phyloP scores from a whole-genome alignment of 2,329 filamentous ascomycete species.

The Rasamsonia emersonii region DNA sequence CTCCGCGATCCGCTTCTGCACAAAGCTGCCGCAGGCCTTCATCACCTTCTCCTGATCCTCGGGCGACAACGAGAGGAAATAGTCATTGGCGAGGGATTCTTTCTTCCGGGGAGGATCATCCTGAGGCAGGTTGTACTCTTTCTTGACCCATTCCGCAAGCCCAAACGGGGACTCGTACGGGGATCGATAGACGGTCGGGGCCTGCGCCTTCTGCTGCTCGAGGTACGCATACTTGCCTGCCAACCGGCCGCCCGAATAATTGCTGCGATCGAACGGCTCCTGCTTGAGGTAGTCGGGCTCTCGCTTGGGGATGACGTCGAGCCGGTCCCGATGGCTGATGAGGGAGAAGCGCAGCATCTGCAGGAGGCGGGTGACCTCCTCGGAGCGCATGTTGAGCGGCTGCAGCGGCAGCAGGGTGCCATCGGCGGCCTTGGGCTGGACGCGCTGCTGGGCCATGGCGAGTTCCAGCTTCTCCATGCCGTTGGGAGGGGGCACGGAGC shows the following conservation, averaged over 20 bases:
- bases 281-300: constrained; percentile 26
- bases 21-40: constrained; percentile 34
- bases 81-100: constrained; percentile 34
- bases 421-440: constrained; percentile 30
- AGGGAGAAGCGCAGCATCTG: constrained; percentile 38
- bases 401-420: constrained; percentile 30
- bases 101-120: constrained; percentile 27
- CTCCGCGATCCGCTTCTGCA: constrained; percentile 28
- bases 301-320: constrained; percentile 31
- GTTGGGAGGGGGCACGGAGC: constrained; percentile 31
- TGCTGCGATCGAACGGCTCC: constrained; percentile 21
- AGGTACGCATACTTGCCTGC: constrained; percentile 32
- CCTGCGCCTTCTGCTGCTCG: constrained; percentile 29
- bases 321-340: constrained; percentile 29
- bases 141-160: constrained; percentile 33
- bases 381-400: constrained; percentile 35
- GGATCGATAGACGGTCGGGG: constrained; percentile 33
- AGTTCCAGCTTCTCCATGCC: constrained; percentile 35
- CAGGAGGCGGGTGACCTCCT: constrained; percentile 34
- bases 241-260: constrained; percentile 22
- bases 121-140: constrained; percentile 28
- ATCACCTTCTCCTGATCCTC: constrained; percentile 35
- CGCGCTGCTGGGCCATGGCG: constrained; percentile 36
- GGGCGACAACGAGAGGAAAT: constrained; percentile 29
- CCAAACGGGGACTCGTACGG: constrained; percentile 37